Evolutionary conservation across 768 basidiomycete genomes (phyloP).

Genomic region (Tricholoma terreum): DNA sequence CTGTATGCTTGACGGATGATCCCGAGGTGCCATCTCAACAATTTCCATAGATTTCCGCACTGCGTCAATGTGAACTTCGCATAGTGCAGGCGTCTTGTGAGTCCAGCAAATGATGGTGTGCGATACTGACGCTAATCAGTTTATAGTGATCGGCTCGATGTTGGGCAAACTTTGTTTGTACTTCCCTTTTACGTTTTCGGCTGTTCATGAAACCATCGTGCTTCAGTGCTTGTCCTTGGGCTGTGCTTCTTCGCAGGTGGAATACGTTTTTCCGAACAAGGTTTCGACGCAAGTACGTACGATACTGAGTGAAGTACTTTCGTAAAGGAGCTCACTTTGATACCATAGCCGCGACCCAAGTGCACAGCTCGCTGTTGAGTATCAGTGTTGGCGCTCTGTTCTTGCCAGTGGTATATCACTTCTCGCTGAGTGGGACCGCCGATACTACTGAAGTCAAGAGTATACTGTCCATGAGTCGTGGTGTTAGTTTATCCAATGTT

Average conservation of each 20-base stretch:
- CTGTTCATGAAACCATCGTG: constrained; percentile 1
- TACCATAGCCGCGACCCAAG: constrained; percentile 58
- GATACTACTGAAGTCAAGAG: constrained; percentile 25
- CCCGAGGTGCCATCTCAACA: not conserved
- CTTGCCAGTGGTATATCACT: constrained; percentile 74
- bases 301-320: not conserved
- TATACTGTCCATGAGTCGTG: constrained; percentile 73
- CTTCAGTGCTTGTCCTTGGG: constrained; percentile 75
- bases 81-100: constrained; percentile 79
- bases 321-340: not conserved
- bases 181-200: not conserved
- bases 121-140: not conserved
- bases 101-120: constrained; percentile 19
- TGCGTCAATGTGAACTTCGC: constrained; percentile 73
- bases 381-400: constrained; percentile 79
- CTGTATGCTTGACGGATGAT: constrained; percentile 38
- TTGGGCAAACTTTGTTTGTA: constrained; percentile 67
- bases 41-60: constrained; percentile 63
- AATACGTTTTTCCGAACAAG: constrained; percentile 72
- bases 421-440: constrained; percentile 42
- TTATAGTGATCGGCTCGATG: constrained; percentile 75
- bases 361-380: constrained; percentile 71
- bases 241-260: constrained; percentile 87
- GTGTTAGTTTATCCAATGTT: constrained; percentile 41
- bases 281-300: constrained; percentile 63